Evolutionary conservation across 2,329 filamentous ascomycete species (phyloP).

Genomic region (Ophiobolus disseminans): DNA sequence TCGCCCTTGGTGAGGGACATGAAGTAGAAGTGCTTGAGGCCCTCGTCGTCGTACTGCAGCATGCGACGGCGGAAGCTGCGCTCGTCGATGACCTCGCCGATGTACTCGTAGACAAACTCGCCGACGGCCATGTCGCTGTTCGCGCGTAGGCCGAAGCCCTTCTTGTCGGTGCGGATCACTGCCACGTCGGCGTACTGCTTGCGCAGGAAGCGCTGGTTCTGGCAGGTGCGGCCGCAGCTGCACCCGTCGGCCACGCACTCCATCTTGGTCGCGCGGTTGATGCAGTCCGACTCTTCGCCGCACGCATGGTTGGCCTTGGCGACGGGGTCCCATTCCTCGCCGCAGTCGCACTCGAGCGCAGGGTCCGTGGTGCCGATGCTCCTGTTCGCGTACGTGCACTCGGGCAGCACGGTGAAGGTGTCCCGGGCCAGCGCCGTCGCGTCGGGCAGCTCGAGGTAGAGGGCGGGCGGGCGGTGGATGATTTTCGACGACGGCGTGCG

Average conservation of each 20-base stretch:
- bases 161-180: slow-evolving; percentile 98
- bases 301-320: slow-evolving; percentile 77
- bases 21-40: slow-evolving; percentile 99
- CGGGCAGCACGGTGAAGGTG: slow-evolving; percentile 80
- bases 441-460: slow-evolving; percentile 80
- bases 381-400: slow-evolving; percentile 91
- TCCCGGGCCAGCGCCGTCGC: slow-evolving; percentile 76
- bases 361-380: slow-evolving; percentile 90
- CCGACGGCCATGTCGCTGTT: slow-evolving; percentile 78
- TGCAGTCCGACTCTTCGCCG: slow-evolving; percentile 95
- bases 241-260: slow-evolving; percentile 83
- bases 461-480: slow-evolving; percentile 64
- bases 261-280: slow-evolving; percentile 98
- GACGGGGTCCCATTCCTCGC: slow-evolving; percentile 78
- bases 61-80: slow-evolving; percentile 86
- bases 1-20: slow-evolving; percentile 98
- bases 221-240: slow-evolving; percentile 84
- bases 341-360: slow-evolving; percentile 93
- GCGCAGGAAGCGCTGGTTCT: slow-evolving; percentile 93
- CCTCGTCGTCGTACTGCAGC: slow-evolving; percentile 91
- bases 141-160: slow-evolving; percentile 89
- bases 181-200: slow-evolving; percentile 89
- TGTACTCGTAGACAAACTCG: slow-evolving; percentile 97
- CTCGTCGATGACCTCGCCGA: slow-evolving; percentile 97
- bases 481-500: slow-evolving; percentile 78